A percentile compares a stretch with the other conserved stretches of the same genome.
Conservation (phyloP, 176 grass and related monocot species). For the Dendrocalamus sinicus region DNA sequence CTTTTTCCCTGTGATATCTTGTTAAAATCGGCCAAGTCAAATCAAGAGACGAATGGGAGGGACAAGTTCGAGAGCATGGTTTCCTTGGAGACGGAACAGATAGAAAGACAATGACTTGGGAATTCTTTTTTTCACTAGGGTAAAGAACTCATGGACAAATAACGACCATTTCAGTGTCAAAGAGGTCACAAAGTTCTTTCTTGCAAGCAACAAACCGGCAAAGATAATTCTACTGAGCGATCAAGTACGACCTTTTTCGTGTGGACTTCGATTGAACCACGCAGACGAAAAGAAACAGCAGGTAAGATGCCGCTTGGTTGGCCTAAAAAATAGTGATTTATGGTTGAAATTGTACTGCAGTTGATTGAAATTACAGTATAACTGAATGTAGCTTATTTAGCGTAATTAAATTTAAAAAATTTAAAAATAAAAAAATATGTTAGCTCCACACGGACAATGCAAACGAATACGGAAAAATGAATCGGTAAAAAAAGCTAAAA, state of each 20-base stretch:
- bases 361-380: too few relatives aligned
- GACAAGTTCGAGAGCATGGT: background rate
- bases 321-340: too few relatives aligned
- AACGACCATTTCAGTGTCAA: background rate
- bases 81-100: background rate
- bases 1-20: constrained; percentile 2
- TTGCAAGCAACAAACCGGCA: background rate
- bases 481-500: too few relatives aligned
- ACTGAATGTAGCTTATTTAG: too few relatives aligned
- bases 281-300: background rate
- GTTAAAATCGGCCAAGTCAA: background rate
- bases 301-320: too few relatives aligned
- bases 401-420: too few relatives aligned
- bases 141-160: background rate
- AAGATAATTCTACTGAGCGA: background rate
- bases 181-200: background rate
- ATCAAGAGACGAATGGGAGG: background rate
- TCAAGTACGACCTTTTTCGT: background rate
- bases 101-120: background rate
- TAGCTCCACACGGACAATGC: too few relatives aligned
- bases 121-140: background rate
- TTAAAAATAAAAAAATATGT: too few relatives aligned
- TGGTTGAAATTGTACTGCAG: too few relatives aligned
- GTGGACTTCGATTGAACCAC: constrained; percentile 8
- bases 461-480: too few relatives aligned